Percentiles rank a stretch among this genome's conserved stretches.
phyloP scores from a whole-genome alignment of 352 stramenopile species.

The Achlya hypogyna region DNA sequence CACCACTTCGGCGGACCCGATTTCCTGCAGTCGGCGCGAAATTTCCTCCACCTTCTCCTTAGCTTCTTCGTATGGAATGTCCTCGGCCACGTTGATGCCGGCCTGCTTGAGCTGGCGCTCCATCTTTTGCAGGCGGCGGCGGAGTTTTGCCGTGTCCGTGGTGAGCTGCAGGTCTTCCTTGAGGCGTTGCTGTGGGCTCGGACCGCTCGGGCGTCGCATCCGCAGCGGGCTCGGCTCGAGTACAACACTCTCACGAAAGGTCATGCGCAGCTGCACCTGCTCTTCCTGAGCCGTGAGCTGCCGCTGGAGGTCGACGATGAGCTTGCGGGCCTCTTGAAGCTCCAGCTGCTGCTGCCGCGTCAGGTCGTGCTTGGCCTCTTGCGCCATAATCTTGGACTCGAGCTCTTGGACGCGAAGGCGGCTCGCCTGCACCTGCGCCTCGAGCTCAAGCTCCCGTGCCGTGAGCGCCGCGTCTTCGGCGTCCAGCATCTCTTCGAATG shows the following conservation, averaged over 20 bases:
- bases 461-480: constrained; percentile 49
- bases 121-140: constrained; percentile 48
- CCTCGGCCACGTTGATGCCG: constrained; percentile 73
- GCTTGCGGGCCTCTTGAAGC: constrained; percentile 40
- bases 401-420: constrained; percentile 46
- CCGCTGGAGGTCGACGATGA: constrained; percentile 47
- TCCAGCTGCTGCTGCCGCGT: constrained; percentile 49
- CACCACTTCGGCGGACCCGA: constrained; percentile 64
- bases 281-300: constrained; percentile 31
- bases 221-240: background rate
- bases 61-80: constrained; percentile 83
- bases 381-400: constrained; percentile 40
- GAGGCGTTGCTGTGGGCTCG: background rate
- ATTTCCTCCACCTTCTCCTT: constrained; percentile 71
- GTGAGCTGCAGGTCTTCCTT: constrained; percentile 5
- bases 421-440: constrained; percentile 42
- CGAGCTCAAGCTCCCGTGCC: constrained; percentile 52
- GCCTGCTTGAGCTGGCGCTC: constrained; percentile 65
- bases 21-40: constrained; percentile 69
- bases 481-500: constrained; percentile 35
- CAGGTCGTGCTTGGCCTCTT: constrained; percentile 48
- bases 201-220: background rate
- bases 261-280: constrained; percentile 3
- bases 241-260: constrained; percentile 6
- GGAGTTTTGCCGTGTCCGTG: constrained; percentile 32